Evolutionary conservation across 768 basidiomycete species (phyloP).

Genomic region (Sarcomyxa edulis): DNA sequence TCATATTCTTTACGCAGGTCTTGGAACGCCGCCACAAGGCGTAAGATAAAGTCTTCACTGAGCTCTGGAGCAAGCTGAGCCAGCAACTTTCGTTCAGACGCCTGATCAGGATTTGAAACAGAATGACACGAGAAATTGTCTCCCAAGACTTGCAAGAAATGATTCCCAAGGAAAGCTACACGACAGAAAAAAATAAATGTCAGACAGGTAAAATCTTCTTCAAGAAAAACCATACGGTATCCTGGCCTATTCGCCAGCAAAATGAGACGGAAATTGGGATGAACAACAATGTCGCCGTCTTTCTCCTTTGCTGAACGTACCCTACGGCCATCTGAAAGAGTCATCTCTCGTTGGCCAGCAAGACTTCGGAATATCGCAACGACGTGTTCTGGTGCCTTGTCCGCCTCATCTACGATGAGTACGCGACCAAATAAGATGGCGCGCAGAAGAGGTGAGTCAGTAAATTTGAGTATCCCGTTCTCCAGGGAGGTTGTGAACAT

Average conservation of each 20-base stretch:
- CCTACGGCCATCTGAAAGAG: constrained; percentile 57
- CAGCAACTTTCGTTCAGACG: constrained; percentile 56
- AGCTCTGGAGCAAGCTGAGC: constrained; percentile 59
- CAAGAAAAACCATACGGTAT: constrained; percentile 42
- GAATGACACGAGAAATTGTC: constrained; percentile 60
- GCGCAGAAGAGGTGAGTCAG: constrained; percentile 61
- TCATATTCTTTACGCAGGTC: constrained; percentile 58
- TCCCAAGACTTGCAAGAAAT: constrained; percentile 67
- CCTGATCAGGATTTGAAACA: constrained; percentile 61
- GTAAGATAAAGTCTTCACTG: constrained; percentile 42
- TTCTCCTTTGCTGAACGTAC: constrained; percentile 41
- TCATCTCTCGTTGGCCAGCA: constrained; percentile 60
- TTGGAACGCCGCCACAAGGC: constrained; percentile 61
- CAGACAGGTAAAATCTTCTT: not conserved
- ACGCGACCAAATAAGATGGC: constrained; percentile 56
- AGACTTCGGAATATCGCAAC: constrained; percentile 68
- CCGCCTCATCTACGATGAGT: constrained; percentile 69
- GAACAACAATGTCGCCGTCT: constrained; percentile 52
- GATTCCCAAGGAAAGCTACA: constrained; percentile 66
- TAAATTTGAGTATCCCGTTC: constrained; percentile 51
- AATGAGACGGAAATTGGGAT: constrained; percentile 59
- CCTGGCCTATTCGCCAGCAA: constrained; percentile 64
- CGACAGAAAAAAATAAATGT: constrained; percentile 2
- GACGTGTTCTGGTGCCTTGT: constrained; percentile 71
- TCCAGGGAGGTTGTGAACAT: constrained; percentile 65